Evolutionary conservation across 805 yeast species (phyloP).

Genomic region (Saccharomyces jurei): DNA sequence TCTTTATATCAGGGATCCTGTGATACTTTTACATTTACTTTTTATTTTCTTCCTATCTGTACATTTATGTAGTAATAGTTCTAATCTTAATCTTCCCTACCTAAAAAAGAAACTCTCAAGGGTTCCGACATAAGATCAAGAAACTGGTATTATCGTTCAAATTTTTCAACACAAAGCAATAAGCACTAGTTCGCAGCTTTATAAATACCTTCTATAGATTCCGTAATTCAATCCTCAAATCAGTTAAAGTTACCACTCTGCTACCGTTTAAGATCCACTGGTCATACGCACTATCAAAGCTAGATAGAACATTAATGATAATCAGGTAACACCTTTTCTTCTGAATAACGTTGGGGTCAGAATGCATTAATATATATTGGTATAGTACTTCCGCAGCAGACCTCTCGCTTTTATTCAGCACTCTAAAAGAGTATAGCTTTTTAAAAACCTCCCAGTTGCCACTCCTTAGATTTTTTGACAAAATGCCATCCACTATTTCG

Average conservation of each 20-base stretch:
- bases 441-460: conserved; percentile 20
- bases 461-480: conserved; percentile 9
- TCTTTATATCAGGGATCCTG: neutral
- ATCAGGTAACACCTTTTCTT: conserved; percentile 19
- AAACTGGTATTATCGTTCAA: no score
- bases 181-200: neutral
- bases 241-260: conserved; percentile 22
- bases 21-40: neutral
- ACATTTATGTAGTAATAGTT: neutral
- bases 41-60: neutral
- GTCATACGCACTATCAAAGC: conserved; percentile 20
- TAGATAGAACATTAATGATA: conserved; percentile 22
- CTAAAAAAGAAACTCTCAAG: neutral
- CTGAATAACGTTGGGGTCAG: conserved; percentile 1
- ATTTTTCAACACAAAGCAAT: neutral
- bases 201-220: conserved; percentile 2
- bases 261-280: conserved; percentile 27
- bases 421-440: conserved; percentile 23
- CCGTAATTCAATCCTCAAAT: conserved; percentile 17
- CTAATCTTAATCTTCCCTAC: neutral
- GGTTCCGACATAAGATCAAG: neutral
- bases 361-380: conserved; percentile 9
- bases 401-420: conserved; percentile 22
- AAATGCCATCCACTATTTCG: conserved; percentile 19
- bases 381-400: conserved; percentile 26